These are phyloP conservation scores for Lasiosphaeria ovina DNA, from an alignment of 495 filamentous ascomycete genomes.

Conservation along the genomic window DNA sequence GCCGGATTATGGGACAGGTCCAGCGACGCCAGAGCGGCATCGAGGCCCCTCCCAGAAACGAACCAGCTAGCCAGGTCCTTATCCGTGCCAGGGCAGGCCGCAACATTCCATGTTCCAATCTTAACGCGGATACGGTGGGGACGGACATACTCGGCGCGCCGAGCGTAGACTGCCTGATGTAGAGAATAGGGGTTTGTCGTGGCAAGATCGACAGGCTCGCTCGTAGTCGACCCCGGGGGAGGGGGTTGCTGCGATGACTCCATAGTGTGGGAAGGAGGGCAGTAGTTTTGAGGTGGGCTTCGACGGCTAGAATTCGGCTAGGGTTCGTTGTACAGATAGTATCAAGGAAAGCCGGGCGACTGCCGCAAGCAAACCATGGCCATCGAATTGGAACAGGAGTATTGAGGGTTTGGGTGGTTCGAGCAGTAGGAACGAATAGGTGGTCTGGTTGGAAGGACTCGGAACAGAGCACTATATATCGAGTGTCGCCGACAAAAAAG, in stretches of 20 bases:
- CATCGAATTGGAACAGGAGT: no score
- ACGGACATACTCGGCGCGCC: slow-evolving; percentile 74
- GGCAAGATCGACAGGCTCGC: slow-evolving; percentile 36
- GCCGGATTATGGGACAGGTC: slow-evolving; percentile 36
- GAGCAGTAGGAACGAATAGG: no score
- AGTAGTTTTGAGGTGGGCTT: background rate
- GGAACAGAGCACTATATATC: no score
- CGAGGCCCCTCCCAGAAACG: slow-evolving; percentile 67
- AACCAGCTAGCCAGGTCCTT: slow-evolving; percentile 87
- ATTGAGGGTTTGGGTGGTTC: no score
- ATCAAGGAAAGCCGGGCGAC: no score
- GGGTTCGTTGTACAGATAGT: no score
- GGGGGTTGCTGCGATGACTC: slow-evolving; percentile 22
- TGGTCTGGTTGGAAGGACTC: no score
- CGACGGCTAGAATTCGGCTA: no score
- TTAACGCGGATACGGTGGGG: slow-evolving; percentile 73
- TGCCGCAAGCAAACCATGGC: no score
- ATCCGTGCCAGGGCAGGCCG: slow-evolving; percentile 74
- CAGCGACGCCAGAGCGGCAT: slow-evolving; percentile 55
- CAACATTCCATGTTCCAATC: slow-evolving; percentile 94
- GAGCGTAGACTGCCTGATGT: slow-evolving; percentile 59
- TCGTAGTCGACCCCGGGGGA: slow-evolving; percentile 29
- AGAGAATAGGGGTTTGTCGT: slow-evolving; percentile 44
- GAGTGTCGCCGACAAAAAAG: no score
- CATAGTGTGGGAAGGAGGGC: slow-evolving; percentile 22